Evolutionary conservation across 495 filamentous ascomycete genomes (phyloP).

Genomic region (Durotheca rogersii): DNA sequence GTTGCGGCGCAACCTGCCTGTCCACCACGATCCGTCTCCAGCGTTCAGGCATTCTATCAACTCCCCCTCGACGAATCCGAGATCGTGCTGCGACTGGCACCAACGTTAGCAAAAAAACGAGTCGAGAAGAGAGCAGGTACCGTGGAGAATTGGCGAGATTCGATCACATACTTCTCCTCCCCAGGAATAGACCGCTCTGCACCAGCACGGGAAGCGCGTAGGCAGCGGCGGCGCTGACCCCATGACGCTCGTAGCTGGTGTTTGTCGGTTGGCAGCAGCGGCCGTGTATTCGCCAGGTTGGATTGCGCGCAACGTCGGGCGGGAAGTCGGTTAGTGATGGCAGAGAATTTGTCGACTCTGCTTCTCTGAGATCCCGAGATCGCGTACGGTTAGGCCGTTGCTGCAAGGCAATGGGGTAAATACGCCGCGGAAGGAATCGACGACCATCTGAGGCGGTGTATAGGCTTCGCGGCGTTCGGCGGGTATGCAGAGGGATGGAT

Average conservation of each 20-base stretch:
- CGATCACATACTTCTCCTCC: conserved; percentile 73
- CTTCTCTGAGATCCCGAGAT: conserved; percentile 14
- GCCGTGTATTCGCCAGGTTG: conserved; percentile 27
- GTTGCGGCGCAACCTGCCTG: conserved; percentile 83
- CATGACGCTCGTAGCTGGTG: conserved; percentile 40
- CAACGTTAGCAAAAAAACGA: conserved; percentile 19
- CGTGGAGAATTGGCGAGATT: conserved; percentile 9
- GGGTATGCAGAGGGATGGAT: conserved; percentile 20
- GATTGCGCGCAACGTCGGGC: conserved; percentile 18
- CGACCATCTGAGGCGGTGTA: conserved; percentile 27
- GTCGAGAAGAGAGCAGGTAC: conserved; percentile 6
- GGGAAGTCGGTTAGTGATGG: conserved; percentile 4
- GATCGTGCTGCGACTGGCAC: conserved; percentile 75
- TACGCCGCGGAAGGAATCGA: conserved; percentile 12
- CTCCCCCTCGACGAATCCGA: conserved; percentile 96
- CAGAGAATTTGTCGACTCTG: conserved; percentile 2
- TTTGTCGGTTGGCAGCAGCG: conserved; percentile 9
- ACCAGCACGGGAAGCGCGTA: conserved; percentile 91
- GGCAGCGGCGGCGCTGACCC: conserved; percentile 65
- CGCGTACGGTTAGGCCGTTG: conserved; percentile 17
- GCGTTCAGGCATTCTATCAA: conserved; percentile 97
- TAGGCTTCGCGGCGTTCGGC: conserved; percentile 1
- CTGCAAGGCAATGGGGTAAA: conserved; percentile 32
- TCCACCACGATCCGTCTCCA: conserved; percentile 98
- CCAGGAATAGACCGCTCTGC: conserved; percentile 92